These are phyloP conservation scores for Hyaloscypha bicolor DNA, from an alignment of 495 filamentous ascomycete genomes.

Conservation along the genomic window DNA sequence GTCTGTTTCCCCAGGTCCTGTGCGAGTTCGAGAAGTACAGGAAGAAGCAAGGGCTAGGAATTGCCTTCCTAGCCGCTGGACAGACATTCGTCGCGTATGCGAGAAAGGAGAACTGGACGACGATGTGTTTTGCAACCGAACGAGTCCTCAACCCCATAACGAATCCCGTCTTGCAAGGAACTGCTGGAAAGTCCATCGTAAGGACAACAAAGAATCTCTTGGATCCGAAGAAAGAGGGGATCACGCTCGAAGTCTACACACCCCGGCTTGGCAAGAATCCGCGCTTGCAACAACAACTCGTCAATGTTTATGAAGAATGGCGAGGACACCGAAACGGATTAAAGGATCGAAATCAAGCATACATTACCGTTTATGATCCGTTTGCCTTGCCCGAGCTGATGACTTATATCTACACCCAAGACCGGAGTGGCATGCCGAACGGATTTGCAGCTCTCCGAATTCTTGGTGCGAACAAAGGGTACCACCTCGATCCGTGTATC, in stretches of 20 bases:
- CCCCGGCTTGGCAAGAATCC: constrained; percentile 36
- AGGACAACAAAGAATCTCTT: constrained; percentile 43
- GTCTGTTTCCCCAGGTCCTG: constrained; percentile 33
- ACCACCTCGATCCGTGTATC: constrained; percentile 49
- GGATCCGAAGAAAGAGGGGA: constrained; percentile 38
- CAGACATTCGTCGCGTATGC: constrained; percentile 36
- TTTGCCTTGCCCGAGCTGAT: constrained; percentile 45
- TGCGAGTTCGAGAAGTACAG: constrained; percentile 44
- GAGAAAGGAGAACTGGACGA: constrained; percentile 38
- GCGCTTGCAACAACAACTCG: constrained; percentile 37
- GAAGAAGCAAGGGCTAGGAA: constrained; percentile 31
- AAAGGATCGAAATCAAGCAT: constrained; percentile 36
- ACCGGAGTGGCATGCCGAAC: constrained; percentile 35
- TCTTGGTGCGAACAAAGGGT: constrained; percentile 40
- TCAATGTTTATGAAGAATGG: constrained; percentile 45
- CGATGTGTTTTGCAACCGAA: constrained; percentile 44
- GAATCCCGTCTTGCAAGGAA: constrained; percentile 45
- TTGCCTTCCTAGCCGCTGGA: constrained; percentile 45
- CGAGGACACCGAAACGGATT: constrained; percentile 38
- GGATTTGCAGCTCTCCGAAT: constrained; percentile 45
- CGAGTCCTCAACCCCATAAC: constrained; percentile 40
- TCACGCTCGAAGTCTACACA: constrained; percentile 40
- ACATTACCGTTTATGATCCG: constrained; percentile 47
- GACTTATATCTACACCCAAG: constrained; percentile 46
- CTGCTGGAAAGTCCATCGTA: constrained; percentile 41